phyloP scores from a whole-genome alignment of 202 grass and related monocot species.

The Zoysia matrella region DNA sequence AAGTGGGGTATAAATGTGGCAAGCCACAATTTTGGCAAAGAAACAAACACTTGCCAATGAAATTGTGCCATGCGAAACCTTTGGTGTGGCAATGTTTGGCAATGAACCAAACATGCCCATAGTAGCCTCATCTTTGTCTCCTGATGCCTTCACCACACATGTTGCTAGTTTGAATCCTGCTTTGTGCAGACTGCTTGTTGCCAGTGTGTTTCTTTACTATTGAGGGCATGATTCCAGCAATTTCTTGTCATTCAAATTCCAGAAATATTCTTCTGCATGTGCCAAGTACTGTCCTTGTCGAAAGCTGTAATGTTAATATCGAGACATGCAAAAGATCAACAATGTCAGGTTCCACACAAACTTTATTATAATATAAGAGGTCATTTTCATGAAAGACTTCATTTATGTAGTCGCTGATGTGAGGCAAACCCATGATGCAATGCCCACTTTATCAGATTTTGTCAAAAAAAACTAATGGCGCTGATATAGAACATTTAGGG shows the following conservation, averaged over 20 bases:
- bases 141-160: neutral
- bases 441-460: neutral
- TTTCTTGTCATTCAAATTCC: slow-evolving; percentile 9
- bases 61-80: too few relatives aligned
- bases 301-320: neutral
- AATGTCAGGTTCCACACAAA: slow-evolving; percentile 1
- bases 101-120: too few relatives aligned
- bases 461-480: neutral
- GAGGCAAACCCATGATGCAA: neutral
- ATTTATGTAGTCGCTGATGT: slow-evolving; percentile 6
- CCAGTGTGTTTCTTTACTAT: slow-evolving; percentile 6
- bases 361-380: neutral
- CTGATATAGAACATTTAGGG: slow-evolving; percentile 16
- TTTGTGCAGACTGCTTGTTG: neutral
- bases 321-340: neutral
- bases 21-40: too few relatives aligned
- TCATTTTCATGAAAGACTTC: slow-evolving; percentile 12
- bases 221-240: neutral
- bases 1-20: too few relatives aligned
- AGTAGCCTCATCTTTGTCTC: neutral
- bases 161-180: neutral
- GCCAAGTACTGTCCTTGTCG: neutral
- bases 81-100: too few relatives aligned
- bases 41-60: too few relatives aligned
- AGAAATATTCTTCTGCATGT: neutral